Conservation (phyloP, 2,329 filamentous ascomycete species). For the Pseudogymnoascus sp. region DNA sequence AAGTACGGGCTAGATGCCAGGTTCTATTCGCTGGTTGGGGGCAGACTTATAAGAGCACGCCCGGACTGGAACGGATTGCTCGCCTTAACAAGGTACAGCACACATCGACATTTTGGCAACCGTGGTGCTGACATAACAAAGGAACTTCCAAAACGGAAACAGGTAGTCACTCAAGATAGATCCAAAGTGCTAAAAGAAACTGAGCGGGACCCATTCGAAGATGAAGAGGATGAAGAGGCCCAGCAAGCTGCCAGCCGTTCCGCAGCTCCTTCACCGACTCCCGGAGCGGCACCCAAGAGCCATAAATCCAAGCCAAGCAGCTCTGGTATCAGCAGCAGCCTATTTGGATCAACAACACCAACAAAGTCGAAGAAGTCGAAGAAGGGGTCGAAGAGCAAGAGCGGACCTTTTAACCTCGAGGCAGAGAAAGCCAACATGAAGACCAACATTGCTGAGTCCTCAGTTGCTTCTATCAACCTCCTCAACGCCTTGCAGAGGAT, state of each 20-base stretch:
- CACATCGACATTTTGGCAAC: neutral
- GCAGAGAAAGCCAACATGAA: constrained; percentile 84
- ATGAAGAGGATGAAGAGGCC: constrained; percentile 54
- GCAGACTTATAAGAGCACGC: constrained; percentile 68
- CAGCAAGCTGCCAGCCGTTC: constrained; percentile 20
- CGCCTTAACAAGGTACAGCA: constrained; percentile 58
- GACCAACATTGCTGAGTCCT: constrained; percentile 78
- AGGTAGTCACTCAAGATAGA: constrained; percentile 66
- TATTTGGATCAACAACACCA: constrained; percentile 9
- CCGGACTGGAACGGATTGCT: constrained; percentile 74
- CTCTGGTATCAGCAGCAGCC: neutral
- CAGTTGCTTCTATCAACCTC: constrained; percentile 85
- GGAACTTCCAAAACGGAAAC: constrained; percentile 61
- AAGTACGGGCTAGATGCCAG: constrained; percentile 83
- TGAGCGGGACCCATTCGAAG: constrained; percentile 61
- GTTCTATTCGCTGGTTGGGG: constrained; percentile 85
- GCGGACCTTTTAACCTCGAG: constrained; percentile 71
- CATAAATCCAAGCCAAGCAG: constrained; percentile 15
- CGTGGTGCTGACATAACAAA: constrained; percentile 25
- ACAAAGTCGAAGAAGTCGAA: constrained; percentile 40
- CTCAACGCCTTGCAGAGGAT: constrained; percentile 81
- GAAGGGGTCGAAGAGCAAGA: constrained; percentile 50
- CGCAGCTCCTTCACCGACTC: constrained; percentile 12
- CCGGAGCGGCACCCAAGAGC: constrained; percentile 11
- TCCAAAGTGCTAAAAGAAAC: constrained; percentile 81